Conservation (phyloP, 148 eudicot genomes). For the Linanthus parryae region DNA sequence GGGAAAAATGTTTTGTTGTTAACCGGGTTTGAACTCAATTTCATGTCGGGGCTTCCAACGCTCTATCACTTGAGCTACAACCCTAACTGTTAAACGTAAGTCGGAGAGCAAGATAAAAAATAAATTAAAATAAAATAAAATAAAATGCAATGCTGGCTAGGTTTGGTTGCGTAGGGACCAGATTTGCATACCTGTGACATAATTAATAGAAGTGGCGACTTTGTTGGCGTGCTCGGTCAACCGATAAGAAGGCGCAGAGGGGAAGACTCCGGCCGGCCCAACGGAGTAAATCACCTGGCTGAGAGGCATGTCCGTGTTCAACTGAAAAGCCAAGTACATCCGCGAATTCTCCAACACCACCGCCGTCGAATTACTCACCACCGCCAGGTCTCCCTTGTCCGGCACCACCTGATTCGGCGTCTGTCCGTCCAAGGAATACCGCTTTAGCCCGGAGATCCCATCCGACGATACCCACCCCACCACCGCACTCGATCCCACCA, state of each 20-base stretch:
- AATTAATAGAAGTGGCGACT: constrained; percentile 40
- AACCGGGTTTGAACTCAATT: too few species aligned
- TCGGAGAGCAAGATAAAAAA: too few species aligned
- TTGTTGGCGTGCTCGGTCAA: constrained; percentile 31
- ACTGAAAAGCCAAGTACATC: constrained; percentile 58
- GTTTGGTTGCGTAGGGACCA: too few species aligned
- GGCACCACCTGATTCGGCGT: constrained; percentile 24
- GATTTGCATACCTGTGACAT: constrained; percentile 42
- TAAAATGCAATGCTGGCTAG: too few species aligned
- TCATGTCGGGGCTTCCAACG: too few species aligned
- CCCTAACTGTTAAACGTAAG: too few species aligned
- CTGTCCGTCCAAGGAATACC: constrained; percentile 36
- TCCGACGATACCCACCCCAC: constrained; percentile 60
- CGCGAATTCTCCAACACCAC: constrained; percentile 10
- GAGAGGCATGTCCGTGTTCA: constrained; percentile 32
- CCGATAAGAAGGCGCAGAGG: constrained; percentile 19
- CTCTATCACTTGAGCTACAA: too few species aligned
- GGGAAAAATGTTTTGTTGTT: too few species aligned
- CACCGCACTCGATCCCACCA: constrained; percentile 73
- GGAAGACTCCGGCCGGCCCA: constrained; percentile 32
- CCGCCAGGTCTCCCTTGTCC: constrained; percentile 36
- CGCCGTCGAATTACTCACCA: constrained; percentile 27
- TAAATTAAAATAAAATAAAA: too few species aligned
- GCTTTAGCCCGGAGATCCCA: constrained; percentile 26
- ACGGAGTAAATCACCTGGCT: constrained; percentile 40